Conservation (phyloP, 331 rosid species). For the Stylosanthes scabra region DNA sequence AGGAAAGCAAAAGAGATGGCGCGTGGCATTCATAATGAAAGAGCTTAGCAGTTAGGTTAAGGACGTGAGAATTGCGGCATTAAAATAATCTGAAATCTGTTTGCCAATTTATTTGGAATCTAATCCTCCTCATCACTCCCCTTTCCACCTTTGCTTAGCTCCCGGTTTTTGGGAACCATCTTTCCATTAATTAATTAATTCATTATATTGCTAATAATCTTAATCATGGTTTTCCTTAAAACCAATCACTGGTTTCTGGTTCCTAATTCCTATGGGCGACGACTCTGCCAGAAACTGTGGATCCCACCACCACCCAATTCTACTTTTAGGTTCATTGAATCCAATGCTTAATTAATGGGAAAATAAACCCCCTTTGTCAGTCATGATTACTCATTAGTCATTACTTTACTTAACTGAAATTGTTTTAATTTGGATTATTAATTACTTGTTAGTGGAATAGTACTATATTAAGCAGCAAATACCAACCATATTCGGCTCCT, state of each 20-base stretch:
- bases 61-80: conserved; percentile 40
- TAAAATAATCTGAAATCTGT: conserved; percentile 7
- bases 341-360: conserved; percentile 22
- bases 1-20: neutral
- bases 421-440: neutral
- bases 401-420: neutral
- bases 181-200: conserved; percentile 11
- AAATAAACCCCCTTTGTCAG: conserved; percentile 7
- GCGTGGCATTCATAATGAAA: conserved; percentile 8
- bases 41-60: neutral
- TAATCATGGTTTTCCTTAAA: conserved; percentile 15
- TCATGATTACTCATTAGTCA: neutral
- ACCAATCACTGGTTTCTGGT: conserved; percentile 43
- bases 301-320: conserved; percentile 23
- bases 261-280: conserved; percentile 56
- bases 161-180: conserved; percentile 66
- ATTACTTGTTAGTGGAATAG: conserved; percentile 2
- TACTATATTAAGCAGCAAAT: conserved; percentile 8
- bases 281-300: conserved; percentile 20
- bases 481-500: neutral
- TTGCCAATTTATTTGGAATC: conserved; percentile 44
- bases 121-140: neutral
- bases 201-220: neutral
- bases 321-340: conserved; percentile 39
- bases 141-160: conserved; percentile 47